These are phyloP conservation scores for Talaromyces sp. DNA, from an alignment of 2,329 filamentous ascomycete species.

Conservation along the genomic window DNA sequence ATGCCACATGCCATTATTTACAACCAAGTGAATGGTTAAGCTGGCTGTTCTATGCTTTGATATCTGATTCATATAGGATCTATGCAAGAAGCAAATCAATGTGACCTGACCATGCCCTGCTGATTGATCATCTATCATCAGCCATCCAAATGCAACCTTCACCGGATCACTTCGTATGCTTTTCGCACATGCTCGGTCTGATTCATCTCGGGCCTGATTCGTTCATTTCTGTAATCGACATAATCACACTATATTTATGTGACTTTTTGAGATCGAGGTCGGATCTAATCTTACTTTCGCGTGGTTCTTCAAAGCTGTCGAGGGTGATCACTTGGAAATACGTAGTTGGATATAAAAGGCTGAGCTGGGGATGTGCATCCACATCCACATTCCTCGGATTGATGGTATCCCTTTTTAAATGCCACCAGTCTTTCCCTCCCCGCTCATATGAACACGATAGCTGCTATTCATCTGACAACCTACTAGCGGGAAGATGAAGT, in stretches of 20 bases:
- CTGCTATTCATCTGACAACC: not conserved
- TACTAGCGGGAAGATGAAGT: slow-evolving; percentile 7
- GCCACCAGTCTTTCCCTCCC: not conserved
- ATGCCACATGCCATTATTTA: not conserved
- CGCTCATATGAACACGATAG: not conserved
- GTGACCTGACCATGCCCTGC: not conserved
- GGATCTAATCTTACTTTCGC: not conserved
- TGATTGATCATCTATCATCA: not conserved
- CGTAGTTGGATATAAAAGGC: not conserved
- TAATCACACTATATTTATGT: not conserved
- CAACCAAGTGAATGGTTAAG: not conserved
- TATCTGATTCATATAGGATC: not conserved
- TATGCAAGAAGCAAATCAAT: not conserved
- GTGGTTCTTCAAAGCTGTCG: not conserved
- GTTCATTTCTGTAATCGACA: not conserved
- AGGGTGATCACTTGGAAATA: not conserved
- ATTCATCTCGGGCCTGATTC: not conserved
- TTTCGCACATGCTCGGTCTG: not conserved
- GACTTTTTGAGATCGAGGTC: not conserved
- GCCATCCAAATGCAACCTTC: not conserved
- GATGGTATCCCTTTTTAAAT: not conserved
- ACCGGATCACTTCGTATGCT: not conserved
- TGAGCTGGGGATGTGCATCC: not conserved
- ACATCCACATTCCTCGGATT: not conserved
- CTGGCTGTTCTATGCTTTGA: no score